Evolutionary conservation across 2,329 filamentous ascomycete genomes (phyloP).

Genomic region (Xylariaceae sp.): DNA sequence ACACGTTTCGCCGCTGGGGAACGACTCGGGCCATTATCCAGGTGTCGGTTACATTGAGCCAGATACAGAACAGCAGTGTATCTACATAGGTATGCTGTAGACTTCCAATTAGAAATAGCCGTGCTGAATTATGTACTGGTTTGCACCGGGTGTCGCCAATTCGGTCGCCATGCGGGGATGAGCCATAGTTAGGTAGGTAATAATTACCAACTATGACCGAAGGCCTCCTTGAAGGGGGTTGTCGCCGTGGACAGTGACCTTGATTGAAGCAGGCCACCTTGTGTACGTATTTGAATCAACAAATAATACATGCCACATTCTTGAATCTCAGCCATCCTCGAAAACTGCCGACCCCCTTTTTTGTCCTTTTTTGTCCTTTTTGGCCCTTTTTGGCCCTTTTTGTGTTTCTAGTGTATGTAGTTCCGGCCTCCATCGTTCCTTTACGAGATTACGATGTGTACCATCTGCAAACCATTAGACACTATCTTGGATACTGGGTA

Average conservation of each 20-base stretch:
- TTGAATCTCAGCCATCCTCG: not conserved
- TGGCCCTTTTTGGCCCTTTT: too few species aligned
- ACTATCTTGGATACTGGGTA: slow-evolving; percentile 9
- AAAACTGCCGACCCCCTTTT: not conserved
- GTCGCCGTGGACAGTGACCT: not conserved
- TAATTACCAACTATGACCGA: not conserved
- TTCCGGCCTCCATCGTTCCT: too few species aligned
- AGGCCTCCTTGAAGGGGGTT: not conserved
- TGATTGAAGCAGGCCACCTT: not conserved
- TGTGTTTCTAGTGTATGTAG: too few species aligned
- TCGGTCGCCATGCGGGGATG: not conserved
- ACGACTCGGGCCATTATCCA: too few species aligned
- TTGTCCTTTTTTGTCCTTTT: not conserved
- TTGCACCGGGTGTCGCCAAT: not conserved
- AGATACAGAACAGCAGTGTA: not conserved
- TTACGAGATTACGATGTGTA: not conserved
- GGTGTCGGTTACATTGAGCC: not conserved
- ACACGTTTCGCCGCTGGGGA: too few species aligned
- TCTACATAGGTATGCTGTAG: not conserved
- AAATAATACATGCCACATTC: too few species aligned
- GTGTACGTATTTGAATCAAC: too few species aligned
- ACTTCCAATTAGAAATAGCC: not conserved
- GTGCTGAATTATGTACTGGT: not conserved
- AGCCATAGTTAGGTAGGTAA: not conserved
- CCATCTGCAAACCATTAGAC: not conserved